A percentile compares a stretch with the other conserved stretches of the same genome.
These are phyloP conservation scores for Moesziomyces aphidis DNA, from an alignment of 1,284 basidiomycete genomes.

Conservation along the genomic window DNA sequence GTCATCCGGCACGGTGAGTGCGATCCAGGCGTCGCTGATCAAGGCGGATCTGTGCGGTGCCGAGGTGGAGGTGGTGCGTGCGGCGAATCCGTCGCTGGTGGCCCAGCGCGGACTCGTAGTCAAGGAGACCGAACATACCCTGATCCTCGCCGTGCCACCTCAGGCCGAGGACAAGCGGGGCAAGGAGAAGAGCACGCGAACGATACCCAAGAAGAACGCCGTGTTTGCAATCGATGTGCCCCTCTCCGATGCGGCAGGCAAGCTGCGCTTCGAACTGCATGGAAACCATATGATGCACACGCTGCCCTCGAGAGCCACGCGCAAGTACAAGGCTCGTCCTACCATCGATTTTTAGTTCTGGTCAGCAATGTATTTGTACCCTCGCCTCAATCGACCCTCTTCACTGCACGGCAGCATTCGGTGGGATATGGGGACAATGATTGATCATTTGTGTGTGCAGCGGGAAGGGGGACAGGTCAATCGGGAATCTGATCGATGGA, in stretches of 20 bases:
- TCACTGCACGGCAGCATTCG: too few relatives aligned
- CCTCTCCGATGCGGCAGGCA: constrained; percentile 11
- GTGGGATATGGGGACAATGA: too few relatives aligned
- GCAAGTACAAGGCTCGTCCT: constrained; percentile 46
- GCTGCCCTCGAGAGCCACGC: constrained; percentile 40
- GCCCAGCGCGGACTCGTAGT: constrained; percentile 38
- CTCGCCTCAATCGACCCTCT: too few relatives aligned
- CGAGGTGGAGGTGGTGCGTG: constrained; percentile 42
- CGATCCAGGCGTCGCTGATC: constrained; percentile 40
- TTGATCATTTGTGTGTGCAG: too few relatives aligned
- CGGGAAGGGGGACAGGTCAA: background rate
- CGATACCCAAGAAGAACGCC: constrained; percentile 49
- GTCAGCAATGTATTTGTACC: constrained; percentile 3
- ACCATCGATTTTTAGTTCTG: constrained; percentile 41
- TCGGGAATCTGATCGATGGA: constrained; percentile 45
- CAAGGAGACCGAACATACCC: constrained; percentile 45
- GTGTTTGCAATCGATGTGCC: constrained; percentile 44
- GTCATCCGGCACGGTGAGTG: constrained; percentile 39
- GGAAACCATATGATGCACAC: constrained; percentile 55
- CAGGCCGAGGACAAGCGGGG: background rate
- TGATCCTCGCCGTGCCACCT: constrained; percentile 27
- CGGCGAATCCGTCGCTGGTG: constrained; percentile 45
- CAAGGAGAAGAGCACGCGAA: constrained; percentile 7
- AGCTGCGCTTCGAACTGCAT: constrained; percentile 43
- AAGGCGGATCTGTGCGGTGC: constrained; percentile 52